Percentiles rank a stretch among this genome's conserved stretches.
These are phyloP conservation scores for Didymella lethalis DNA, from an alignment of 2,329 filamentous ascomycete genomes.

Conservation along the genomic window DNA sequence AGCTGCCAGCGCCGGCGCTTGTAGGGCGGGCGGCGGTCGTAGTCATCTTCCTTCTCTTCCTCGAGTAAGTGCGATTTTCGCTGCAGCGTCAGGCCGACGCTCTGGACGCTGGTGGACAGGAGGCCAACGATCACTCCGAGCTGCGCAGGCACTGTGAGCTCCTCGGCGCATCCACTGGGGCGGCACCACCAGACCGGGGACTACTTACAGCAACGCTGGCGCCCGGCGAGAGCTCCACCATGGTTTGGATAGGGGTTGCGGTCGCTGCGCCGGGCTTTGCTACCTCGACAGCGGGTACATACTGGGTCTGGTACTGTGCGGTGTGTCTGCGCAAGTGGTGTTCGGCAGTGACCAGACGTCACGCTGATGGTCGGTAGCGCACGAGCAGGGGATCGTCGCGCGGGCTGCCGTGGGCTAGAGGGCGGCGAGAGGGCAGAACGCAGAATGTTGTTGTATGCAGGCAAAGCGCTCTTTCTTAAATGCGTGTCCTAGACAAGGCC, in stretches of 20 bases:
- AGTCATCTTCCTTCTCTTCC: constrained; percentile 84
- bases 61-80: constrained; percentile 98
- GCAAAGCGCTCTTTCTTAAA: constrained; percentile 1
- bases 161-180: constrained; percentile 4
- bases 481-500: constrained; percentile 4
- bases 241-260: constrained; percentile 28
- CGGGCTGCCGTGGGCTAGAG: constrained; percentile 23
- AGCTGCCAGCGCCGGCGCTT: constrained; percentile 92
- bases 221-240: constrained; percentile 53
- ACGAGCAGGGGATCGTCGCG: constrained; percentile 40
- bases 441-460: background rate
- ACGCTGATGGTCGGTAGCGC: constrained; percentile 36
- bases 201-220: constrained; percentile 54
- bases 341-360: constrained; percentile 31
- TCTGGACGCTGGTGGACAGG: constrained; percentile 92
- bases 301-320: constrained; percentile 23
- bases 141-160: constrained; percentile 55
- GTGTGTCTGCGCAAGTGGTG: constrained; percentile 17
- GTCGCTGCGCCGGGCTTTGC: constrained; percentile 35
- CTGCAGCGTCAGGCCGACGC: constrained; percentile 91
- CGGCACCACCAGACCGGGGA: constrained; percentile 3
- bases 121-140: constrained; percentile 93
- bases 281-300: constrained; percentile 46
- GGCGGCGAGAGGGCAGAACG: background rate
- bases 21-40: constrained; percentile 85